phyloP scores from a whole-genome alignment of 805 yeast species.

The Jamesozyma hellenica region DNA sequence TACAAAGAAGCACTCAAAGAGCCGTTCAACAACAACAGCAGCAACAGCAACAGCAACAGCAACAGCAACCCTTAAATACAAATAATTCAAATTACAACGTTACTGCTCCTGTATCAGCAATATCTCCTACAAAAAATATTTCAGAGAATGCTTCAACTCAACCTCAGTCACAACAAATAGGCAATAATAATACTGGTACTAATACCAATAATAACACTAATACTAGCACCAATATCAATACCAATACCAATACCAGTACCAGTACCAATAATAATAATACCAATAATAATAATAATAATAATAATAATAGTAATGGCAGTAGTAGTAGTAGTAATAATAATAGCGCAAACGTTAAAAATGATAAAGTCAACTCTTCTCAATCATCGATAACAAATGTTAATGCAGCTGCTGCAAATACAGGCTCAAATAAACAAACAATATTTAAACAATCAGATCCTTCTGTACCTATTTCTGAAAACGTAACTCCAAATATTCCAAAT shows the following conservation, averaged over 20 bases:
- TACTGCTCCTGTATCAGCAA: background rate
- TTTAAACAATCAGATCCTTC: conserved; percentile 43
- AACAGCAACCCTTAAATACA: conserved; percentile 13
- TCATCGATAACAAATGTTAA: conserved; percentile 42
- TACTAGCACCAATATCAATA: background rate
- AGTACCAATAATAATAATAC: background rate
- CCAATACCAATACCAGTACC: background rate
- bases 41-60: conserved; percentile 4
- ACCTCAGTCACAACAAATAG: too few relatives aligned
- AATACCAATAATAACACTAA: background rate
- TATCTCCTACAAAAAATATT: background rate
- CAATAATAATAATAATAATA: background rate
- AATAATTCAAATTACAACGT: background rate
- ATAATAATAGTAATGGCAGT: background rate
- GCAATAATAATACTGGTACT: background rate
- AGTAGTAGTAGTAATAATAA: background rate
- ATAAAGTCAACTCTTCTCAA: conserved; percentile 21
- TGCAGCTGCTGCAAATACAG: conserved; percentile 31
- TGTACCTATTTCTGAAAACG: conserved; percentile 60
- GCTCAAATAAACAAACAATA: conserved; percentile 21
- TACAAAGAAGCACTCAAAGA: conserved; percentile 22
- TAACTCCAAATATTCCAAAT: conserved; percentile 55
- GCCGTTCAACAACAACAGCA: conserved; percentile 19
- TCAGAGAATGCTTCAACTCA: background rate
- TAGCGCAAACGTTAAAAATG: background rate